Evolutionary conservation across 2,329 filamentous ascomycete genomes (phyloP).

Genomic region (Alternaria brassicae): DNA sequence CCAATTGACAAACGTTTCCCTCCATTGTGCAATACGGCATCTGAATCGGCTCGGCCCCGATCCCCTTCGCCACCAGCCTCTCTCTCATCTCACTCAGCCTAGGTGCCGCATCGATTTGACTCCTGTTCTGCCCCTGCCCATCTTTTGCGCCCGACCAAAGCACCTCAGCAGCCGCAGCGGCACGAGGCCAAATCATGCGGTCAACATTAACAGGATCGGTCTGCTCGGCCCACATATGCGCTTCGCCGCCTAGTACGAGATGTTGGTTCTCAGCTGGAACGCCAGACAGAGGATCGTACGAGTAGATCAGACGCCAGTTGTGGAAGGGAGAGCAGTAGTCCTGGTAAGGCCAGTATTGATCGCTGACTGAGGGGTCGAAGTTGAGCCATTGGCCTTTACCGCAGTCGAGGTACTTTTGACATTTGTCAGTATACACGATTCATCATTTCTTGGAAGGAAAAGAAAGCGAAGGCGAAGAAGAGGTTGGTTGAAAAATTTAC

Average conservation of each 20-base stretch:
- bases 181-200: constrained; percentile 78
- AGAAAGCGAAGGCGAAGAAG: not conserved
- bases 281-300: constrained; percentile 74
- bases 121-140: constrained; percentile 70
- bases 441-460: not conserved
- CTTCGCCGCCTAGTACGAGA: constrained; percentile 81
- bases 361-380: constrained; percentile 64
- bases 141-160: constrained; percentile 79
- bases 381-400: constrained; percentile 81
- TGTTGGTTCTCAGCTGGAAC: constrained; percentile 69
- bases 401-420: constrained; percentile 76
- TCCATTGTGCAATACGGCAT: constrained; percentile 76
- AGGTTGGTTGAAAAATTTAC: not conserved
- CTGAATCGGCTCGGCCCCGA: constrained; percentile 70
- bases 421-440: not conserved
- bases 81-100: constrained; percentile 79
- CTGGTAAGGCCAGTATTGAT: constrained; percentile 69
- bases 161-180: constrained; percentile 76
- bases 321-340: constrained; percentile 85
- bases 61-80: constrained; percentile 72
- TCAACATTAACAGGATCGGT: constrained; percentile 80
- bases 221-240: constrained; percentile 78
- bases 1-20: constrained; percentile 49
- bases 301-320: constrained; percentile 82
- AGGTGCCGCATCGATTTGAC: constrained; percentile 72